phyloP scores from a whole-genome alignment of 1,284 basidiomycete genomes.

The Erythrobasidium hasegawianum region DNA sequence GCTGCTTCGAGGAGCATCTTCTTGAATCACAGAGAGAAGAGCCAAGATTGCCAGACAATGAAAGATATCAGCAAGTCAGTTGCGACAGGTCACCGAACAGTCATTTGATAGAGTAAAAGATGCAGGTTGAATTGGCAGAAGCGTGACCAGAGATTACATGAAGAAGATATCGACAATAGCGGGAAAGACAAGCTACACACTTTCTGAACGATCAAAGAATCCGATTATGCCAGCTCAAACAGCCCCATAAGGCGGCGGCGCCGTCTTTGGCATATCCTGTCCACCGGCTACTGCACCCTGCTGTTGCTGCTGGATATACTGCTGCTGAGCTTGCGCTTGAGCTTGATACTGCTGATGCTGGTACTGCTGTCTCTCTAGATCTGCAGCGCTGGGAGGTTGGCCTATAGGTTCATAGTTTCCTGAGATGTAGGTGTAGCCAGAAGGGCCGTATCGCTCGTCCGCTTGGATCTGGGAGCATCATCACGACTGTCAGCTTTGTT shows the following conservation, averaged over 20 bases:
- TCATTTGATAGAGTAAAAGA: too few relatives aligned
- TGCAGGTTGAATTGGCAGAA: too few relatives aligned
- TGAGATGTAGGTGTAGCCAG: conserved; percentile 19
- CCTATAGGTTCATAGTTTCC: conserved; percentile 31
- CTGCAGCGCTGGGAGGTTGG: conserved; percentile 5
- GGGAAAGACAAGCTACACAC: too few relatives aligned
- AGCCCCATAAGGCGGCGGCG: conserved; percentile 30
- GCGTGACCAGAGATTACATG: too few relatives aligned
- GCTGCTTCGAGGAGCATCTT: conserved; percentile 33
- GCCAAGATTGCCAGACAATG: too few relatives aligned
- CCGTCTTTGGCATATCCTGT: conserved; percentile 13
- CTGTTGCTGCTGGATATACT: conserved; percentile 10
- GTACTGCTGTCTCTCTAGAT: conserved; percentile 1
- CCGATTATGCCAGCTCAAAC: too few relatives aligned
- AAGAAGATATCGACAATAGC: too few relatives aligned
- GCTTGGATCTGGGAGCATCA: conserved; percentile 23
- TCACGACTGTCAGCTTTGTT: too few relatives aligned
- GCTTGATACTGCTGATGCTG: conserved; percentile 9
- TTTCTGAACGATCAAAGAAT: too few relatives aligned
- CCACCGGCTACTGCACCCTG: background rate
- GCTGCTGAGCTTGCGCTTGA: conserved; percentile 3
- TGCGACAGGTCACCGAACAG: too few relatives aligned
- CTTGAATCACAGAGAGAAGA: too few relatives aligned
- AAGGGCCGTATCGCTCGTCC: conserved; percentile 31
- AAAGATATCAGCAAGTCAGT: too few relatives aligned